Evolutionary conservation across 108 stramenopile genomes (phyloP).

Genomic region (Cylindrotheca closterium): DNA sequence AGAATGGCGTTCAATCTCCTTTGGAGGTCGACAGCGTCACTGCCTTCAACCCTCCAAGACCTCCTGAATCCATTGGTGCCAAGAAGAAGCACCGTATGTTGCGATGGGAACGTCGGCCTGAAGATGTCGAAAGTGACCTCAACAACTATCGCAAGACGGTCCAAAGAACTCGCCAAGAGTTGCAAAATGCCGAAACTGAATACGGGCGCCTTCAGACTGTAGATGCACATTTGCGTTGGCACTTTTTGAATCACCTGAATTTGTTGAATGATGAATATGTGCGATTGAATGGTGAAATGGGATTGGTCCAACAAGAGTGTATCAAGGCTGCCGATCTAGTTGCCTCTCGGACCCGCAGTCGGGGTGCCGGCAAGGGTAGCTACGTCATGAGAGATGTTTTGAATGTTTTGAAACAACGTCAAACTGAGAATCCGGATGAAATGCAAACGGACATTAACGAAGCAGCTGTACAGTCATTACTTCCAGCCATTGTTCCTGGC

Average conservation of each 20-base stretch:
- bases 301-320: slow-evolving; percentile 45
- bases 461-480: not conserved
- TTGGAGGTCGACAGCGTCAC: slow-evolving; percentile 64
- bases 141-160: slow-evolving; percentile 81
- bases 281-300: slow-evolving; percentile 50
- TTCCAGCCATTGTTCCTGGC: slow-evolving; percentile 23
- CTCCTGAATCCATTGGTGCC: slow-evolving; percentile 75
- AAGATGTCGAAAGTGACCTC: slow-evolving; percentile 76
- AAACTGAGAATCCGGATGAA: slow-evolving; percentile 30
- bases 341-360: slow-evolving; percentile 51
- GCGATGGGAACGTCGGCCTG: slow-evolving; percentile 79
- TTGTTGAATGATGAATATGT: slow-evolving; percentile 50
- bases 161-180: slow-evolving; percentile 61
- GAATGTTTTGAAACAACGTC: slow-evolving; percentile 45
- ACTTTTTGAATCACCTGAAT: slow-evolving; percentile 62
- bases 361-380: slow-evolving; percentile 43
- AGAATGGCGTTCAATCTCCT: slow-evolving; percentile 37
- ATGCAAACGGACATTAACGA: slow-evolving; percentile 10
- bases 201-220: slow-evolving; percentile 58
- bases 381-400: slow-evolving; percentile 70
- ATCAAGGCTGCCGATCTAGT: slow-evolving; percentile 60
- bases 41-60: slow-evolving; percentile 84
- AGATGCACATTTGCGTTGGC: slow-evolving; percentile 51
- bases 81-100: slow-evolving; percentile 81
- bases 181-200: slow-evolving; percentile 59